Evolutionary conservation across 306 rosid genomes (phyloP).

Genomic region (Aeschynomene evenia): DNA sequence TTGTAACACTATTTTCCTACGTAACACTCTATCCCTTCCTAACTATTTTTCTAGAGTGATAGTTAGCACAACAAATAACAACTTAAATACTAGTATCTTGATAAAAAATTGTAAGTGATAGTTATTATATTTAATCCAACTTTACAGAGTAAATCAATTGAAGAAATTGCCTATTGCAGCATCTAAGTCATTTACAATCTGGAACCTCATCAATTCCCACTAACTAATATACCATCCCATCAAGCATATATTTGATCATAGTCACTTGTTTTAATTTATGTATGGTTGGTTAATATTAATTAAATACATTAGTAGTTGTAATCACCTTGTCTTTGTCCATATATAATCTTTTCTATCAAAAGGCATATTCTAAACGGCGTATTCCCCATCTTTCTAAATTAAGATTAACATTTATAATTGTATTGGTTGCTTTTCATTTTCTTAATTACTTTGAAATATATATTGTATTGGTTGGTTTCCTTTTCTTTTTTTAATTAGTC

Average conservation of each 20-base stretch:
- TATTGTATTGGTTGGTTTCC: background rate
- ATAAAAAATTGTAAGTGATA: too few species aligned
- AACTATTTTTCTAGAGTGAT: too few species aligned
- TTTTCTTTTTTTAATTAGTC: background rate
- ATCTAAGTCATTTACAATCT: background rate
- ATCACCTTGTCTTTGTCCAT: slow-evolving; percentile 50
- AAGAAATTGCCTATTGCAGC: background rate
- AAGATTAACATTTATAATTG: slow-evolving; percentile 6
- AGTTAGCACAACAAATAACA: too few species aligned
- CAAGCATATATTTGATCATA: background rate
- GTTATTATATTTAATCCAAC: too few species aligned
- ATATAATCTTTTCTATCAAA: slow-evolving; percentile 35
- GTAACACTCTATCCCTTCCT: too few species aligned
- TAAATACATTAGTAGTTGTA: slow-evolving; percentile 27
- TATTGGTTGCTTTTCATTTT: background rate
- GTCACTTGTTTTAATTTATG: slow-evolving; percentile 29
- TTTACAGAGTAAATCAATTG: background rate
- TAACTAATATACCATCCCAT: slow-evolving; percentile 8
- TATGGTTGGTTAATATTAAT: slow-evolving; percentile 8
- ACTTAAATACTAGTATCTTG: too few species aligned
- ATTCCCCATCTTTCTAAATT: slow-evolving; percentile 30
- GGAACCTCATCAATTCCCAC: background rate
- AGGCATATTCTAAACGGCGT: slow-evolving; percentile 61
- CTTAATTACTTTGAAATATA: background rate
- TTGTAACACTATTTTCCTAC: too few species aligned